Conservation (phyloP, 73 alveolate genomes). For the Paramecium tetraurelia region DNA sequence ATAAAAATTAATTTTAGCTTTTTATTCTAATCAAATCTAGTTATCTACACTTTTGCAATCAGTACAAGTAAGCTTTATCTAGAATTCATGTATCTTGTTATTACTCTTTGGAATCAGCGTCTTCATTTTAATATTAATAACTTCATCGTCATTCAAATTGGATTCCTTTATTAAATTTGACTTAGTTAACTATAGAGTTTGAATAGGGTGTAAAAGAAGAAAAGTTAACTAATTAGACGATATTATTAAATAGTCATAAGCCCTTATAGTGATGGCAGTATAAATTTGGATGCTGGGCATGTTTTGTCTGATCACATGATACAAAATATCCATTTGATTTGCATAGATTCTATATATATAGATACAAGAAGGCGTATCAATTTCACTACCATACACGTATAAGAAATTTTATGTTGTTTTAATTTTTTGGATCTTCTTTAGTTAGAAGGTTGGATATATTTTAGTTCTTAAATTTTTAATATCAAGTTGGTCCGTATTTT, state of each 20-base stretch:
- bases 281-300: neutral
- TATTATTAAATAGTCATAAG: too few species aligned
- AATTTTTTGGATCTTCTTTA: neutral
- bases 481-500: neutral
- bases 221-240: too few species aligned
- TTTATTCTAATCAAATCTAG: neutral
- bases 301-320: neutral
- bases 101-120: neutral
- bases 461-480: neutral
- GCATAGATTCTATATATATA: neutral
- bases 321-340: neutral
- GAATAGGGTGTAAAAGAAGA: neutral
- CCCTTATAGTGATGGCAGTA: neutral
- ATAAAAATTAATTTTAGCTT: neutral
- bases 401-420: neutral
- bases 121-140: neutral
- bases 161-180: neutral
- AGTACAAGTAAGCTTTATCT: neutral
- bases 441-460: neutral
- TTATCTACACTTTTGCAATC: neutral
- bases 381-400: neutral
- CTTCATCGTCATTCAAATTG: neutral
- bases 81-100: neutral
- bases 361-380: neutral
- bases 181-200: neutral